phyloP scores from a whole-genome alignment of 805 yeast species.

The Soucietia sequanensis region DNA sequence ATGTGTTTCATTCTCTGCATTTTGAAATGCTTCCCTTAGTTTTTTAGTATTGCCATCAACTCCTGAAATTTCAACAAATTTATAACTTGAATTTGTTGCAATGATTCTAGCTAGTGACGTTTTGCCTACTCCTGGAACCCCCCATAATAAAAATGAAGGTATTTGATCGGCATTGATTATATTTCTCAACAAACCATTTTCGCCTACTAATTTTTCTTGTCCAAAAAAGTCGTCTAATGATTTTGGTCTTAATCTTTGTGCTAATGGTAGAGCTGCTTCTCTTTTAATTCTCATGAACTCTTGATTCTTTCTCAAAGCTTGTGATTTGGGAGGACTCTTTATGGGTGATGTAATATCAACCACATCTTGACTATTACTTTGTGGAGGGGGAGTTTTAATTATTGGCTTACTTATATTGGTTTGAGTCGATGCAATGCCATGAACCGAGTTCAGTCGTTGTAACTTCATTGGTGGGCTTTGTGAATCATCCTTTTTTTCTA shows the following conservation, averaged over 20 bases:
- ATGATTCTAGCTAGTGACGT: slow-evolving; percentile 42
- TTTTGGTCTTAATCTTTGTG: slow-evolving; percentile 41
- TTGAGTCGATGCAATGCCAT: not conserved
- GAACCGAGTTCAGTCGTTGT: no score
- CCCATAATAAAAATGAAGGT: slow-evolving; percentile 45
- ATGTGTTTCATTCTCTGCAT: slow-evolving; percentile 35
- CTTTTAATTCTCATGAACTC: slow-evolving; percentile 12
- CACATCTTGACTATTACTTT: slow-evolving; percentile 1
- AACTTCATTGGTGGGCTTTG: no score
- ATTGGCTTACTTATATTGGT: slow-evolving; percentile 6
- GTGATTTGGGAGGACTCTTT: slow-evolving; percentile 1
- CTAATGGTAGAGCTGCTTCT: slow-evolving; percentile 31
- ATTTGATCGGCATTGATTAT: slow-evolving; percentile 31
- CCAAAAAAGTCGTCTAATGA: slow-evolving; percentile 39
- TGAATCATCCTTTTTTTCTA: not conserved
- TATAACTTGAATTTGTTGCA: slow-evolving; percentile 27
- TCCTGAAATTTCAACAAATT: slow-evolving; percentile 41
- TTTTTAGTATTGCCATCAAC: slow-evolving; percentile 36
- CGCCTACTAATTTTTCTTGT: slow-evolving; percentile 40
- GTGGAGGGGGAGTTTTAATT: slow-evolving; percentile 4
- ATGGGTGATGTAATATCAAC: not conserved
- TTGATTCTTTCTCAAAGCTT: slow-evolving; percentile 1
- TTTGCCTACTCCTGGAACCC: slow-evolving; percentile 46
- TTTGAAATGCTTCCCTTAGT: slow-evolving; percentile 32
- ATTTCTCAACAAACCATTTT: slow-evolving; percentile 34